Base-by-base conservation (phyloP, 257 asterid genomes). In the Verbascum thapsus region DNA sequence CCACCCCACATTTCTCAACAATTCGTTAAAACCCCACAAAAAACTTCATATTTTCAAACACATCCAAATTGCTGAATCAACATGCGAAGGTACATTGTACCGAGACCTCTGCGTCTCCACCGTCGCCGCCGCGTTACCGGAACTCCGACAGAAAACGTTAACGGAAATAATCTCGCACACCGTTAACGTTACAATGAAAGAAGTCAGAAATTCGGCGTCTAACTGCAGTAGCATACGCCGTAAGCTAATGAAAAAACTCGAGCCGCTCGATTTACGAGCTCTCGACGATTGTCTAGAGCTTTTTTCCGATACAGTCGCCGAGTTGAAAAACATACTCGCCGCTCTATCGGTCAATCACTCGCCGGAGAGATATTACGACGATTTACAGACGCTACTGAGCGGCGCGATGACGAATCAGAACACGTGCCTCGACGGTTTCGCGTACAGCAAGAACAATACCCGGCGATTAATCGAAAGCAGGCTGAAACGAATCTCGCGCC, bases 381-480 rank as follows among this genome's bases (percentile, higher is more conserved):
- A 88, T 19, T 34, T 94, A 16, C 85, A 78, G 63, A 90, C 97
- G 20, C 82, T 94, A 11, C 82, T 94, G 60, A 90, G 97, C 71
- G 99, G 83, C 50, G 91, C 95, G 17, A 94, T 94, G 95, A 94
- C 97, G 8, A 90, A 90, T 49, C 97, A 90, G 81, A 49, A 71
- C 80, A 94, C 97, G 18, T 94, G 99, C 72, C 92, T 94, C 22
- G 99, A 90, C 53, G 99, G 99, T 0, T 86, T 94, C 59, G 96
- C 87, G 3, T 83, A 69, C 68, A 67, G 85, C 47, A 72, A 66
- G 48, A 84, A 80, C 72, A 73, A 78, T 40, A 76, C 94, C 0
- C 81, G 96, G 58, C 71, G 68, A 0, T 69, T 66, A 50, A 76
- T 94, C 7, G 78, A 94, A 58, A 78, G 76, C 1, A 53, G 90